These are phyloP conservation scores for Isabelozyma gotoi DNA, from an alignment of 805 yeast species.

Conservation along the genomic window DNA sequence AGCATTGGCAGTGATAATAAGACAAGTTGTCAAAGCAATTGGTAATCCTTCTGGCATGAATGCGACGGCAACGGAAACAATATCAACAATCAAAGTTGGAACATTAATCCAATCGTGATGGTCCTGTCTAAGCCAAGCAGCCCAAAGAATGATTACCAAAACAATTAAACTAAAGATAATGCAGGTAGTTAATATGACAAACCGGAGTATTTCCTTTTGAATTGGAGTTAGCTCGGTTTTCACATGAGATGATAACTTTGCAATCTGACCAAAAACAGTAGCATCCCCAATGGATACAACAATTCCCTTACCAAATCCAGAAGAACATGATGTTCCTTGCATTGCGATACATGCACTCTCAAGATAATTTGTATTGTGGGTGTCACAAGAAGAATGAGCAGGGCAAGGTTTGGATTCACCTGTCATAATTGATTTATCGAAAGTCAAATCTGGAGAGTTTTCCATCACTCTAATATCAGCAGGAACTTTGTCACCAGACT, in stretches of 20 bases:
- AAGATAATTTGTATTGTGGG: slow-evolving; percentile 35
- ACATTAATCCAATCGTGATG: slow-evolving; percentile 44
- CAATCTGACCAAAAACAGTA: slow-evolving; percentile 48
- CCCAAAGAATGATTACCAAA: slow-evolving; percentile 40
- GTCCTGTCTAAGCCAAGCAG: slow-evolving; percentile 37
- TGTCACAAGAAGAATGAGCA: slow-evolving; percentile 25
- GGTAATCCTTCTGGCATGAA: slow-evolving; percentile 55
- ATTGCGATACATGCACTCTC: slow-evolving; percentile 44
- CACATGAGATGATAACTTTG: slow-evolving; percentile 39
- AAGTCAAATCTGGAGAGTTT: slow-evolving; percentile 35
- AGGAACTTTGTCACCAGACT: slow-evolving; percentile 42
- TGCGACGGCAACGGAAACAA: slow-evolving; percentile 47
- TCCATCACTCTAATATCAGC: slow-evolving; percentile 47
- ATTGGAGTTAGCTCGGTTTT: slow-evolving; percentile 41
- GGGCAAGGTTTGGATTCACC: slow-evolving; percentile 47
- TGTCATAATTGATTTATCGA: slow-evolving; percentile 48
- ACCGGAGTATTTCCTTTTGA: slow-evolving; percentile 40
- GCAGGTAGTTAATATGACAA: slow-evolving; percentile 24
- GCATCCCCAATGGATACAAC: slow-evolving; percentile 45
- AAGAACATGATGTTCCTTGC: slow-evolving; percentile 46
- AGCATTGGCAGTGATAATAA: slow-evolving; percentile 46
- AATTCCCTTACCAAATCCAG: slow-evolving; percentile 44
- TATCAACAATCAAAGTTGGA: slow-evolving; percentile 40
- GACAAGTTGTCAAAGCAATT: slow-evolving; percentile 50
- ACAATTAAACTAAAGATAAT: slow-evolving; percentile 28